Conservation (phyloP, 352 stramenopile genomes). For the Globisporangium apiculatum region DNA sequence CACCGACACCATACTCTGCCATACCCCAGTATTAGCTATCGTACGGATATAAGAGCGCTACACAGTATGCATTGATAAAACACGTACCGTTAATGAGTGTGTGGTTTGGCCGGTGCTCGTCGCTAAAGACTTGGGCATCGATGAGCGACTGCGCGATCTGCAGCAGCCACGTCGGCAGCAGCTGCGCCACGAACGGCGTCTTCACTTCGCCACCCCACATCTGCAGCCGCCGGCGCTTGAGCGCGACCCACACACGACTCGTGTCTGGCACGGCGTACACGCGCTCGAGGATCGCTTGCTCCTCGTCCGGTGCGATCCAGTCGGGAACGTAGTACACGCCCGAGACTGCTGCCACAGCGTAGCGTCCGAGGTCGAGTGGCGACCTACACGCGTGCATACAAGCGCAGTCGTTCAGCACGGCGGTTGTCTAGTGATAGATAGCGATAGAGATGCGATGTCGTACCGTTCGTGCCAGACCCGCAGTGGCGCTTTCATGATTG, state of each 20-base stretch:
- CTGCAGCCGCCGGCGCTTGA: conserved; percentile 59
- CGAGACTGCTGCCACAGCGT: conserved; percentile 27
- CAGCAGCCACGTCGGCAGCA: conserved; percentile 43
- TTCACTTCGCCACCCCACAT: conserved; percentile 68
- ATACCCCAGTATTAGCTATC: not conserved
- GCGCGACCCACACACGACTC: conserved; percentile 38
- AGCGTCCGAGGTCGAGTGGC: conserved; percentile 25
- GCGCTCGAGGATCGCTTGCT: conserved; percentile 43
- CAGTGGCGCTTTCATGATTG: not conserved
- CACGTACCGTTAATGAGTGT: conserved; percentile 58
- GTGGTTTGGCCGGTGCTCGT: conserved; percentile 50
- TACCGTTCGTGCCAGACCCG: conserved; percentile 14
- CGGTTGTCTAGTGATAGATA: too few species aligned
- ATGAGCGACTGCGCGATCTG: conserved; percentile 47
- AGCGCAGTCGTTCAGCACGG: too few species aligned
- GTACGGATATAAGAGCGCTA: too few species aligned
- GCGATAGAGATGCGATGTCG: not conserved
- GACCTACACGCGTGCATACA: conserved; percentile 6
- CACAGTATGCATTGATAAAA: too few species aligned
- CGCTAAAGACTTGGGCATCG: conserved; percentile 38
- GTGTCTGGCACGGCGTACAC: conserved; percentile 39
- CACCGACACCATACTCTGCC: conserved; percentile 53
- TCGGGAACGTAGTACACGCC: conserved; percentile 56
- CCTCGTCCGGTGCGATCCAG: conserved; percentile 52
- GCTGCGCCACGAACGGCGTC: conserved; percentile 29